Evolutionary conservation across 345 rosid species (phyloP), one percentile per base, ranked within the genome.

Genomic region (Toxicodendron radicans): DNA sequence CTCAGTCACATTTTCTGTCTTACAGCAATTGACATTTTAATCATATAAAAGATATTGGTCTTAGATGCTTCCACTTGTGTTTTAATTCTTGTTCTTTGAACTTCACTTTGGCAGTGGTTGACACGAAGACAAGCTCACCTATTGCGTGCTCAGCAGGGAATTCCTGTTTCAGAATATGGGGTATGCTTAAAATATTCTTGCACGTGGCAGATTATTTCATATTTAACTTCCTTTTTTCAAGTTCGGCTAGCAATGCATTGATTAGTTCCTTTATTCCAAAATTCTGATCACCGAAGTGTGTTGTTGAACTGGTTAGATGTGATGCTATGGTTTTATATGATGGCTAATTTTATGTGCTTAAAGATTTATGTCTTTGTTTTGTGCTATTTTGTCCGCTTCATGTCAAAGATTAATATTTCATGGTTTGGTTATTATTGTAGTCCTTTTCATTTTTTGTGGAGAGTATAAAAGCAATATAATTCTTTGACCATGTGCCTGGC

Each of bases 81-180:
- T 70, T 46, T 78, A 38, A 75, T 68, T 0, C 35, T 64, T 43
- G 21, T 61, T 54, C 17, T 24, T 72, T 77, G n/a, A 71, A 57
- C 49, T 70, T 24, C 66, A 75, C 60, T 59, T 66, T 73, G 73
- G 53, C 82, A 95, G 99, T 95, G 99, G 99, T 59, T 87, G 79
- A 84, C 88, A 65, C 83, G 98, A 79, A 93, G 98, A 81, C 86
- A 92, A 58, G 98, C 97, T 13, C 99, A 88, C 32, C 49, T 83
- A 21, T 49, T 92, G 56, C 97, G 97, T 68, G 97, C 97, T 63
- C 98, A 93, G 78, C 97, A 96, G 85, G 98, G 99, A 53, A 92
- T 93, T 82, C 97, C 97, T 24, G 73, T 88, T 64, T 96, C 99
- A 77, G 99, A 96, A 86, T 89, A 85, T 58, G 97, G 98, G 90